These are phyloP conservation scores for Lentinula sp. DNA, from an alignment of 768 basidiomycete species.

Conservation along the genomic window DNA sequence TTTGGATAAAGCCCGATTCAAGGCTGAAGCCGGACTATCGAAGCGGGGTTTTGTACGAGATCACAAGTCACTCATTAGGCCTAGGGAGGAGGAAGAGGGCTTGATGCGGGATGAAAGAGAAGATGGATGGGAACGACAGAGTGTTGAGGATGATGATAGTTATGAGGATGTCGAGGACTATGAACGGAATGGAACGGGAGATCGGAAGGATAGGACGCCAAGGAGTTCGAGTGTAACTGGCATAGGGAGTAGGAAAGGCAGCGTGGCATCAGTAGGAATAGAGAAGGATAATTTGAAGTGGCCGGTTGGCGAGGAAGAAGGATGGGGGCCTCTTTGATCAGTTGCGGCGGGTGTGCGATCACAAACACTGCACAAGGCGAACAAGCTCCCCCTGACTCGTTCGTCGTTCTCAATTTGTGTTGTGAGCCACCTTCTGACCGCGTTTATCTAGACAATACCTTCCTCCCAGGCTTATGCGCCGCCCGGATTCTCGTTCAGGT, in stretches of 20 bases:
- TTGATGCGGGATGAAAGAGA: constrained; percentile 17
- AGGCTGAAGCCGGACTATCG: constrained; percentile 65
- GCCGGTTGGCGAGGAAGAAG: constrained; percentile 53
- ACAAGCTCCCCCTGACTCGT: not conserved
- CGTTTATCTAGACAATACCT: not conserved
- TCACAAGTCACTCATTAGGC: constrained; percentile 19
- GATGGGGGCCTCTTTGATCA: constrained; percentile 39
- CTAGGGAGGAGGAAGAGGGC: constrained; percentile 28
- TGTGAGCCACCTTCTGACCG: not conserved
- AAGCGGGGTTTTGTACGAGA: constrained; percentile 51
- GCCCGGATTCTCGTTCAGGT: not conserved
- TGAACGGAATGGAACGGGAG: constrained; percentile 4
- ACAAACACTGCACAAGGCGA: not conserved
- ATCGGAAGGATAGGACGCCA: not conserved
- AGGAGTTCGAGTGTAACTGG: constrained; percentile 6
- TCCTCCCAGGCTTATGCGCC: constrained; percentile 1
- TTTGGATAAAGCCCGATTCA: constrained; percentile 60
- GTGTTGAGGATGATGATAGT: constrained; percentile 2
- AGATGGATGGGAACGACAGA: constrained; percentile 16
- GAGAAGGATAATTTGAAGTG: constrained; percentile 55
- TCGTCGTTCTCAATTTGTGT: not conserved
- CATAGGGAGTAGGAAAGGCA: not conserved
- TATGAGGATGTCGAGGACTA: constrained; percentile 14
- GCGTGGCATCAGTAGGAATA: constrained; percentile 4
- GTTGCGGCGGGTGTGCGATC: constrained; percentile 19